Evolutionary conservation across 129 eudicot species (phyloP).

Genomic region (Cynara cardunculus): DNA sequence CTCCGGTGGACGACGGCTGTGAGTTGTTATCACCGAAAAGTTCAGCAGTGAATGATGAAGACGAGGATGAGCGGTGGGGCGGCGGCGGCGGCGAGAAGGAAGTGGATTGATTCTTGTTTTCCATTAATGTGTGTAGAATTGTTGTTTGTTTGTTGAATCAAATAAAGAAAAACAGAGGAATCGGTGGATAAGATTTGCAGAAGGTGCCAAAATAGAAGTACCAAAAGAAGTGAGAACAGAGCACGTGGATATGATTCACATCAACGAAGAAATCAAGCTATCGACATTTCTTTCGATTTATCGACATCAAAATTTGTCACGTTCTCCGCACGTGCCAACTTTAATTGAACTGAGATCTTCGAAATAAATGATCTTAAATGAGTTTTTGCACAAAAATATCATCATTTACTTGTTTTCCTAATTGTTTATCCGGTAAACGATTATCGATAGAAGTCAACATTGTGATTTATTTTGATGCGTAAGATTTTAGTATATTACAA

Average conservation of each 20-base stretch:
- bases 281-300: too few relatives aligned
- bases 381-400: too few relatives aligned
- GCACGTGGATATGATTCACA: slow-evolving; percentile 30
- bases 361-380: too few relatives aligned
- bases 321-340: too few relatives aligned
- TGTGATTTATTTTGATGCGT: too few relatives aligned
- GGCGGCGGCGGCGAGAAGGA: slow-evolving; percentile 4
- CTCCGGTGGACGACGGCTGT: slow-evolving; percentile 40
- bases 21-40: slow-evolving; percentile 48
- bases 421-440: too few relatives aligned
- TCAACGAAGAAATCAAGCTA: not conserved
- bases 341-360: too few relatives aligned
- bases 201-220: slow-evolving; percentile 32
- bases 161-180: slow-evolving; percentile 21
- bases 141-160: slow-evolving; percentile 10
- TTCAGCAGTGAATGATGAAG: slow-evolving; percentile 39
- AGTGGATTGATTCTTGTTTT: slow-evolving; percentile 30
- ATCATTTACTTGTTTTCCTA: too few relatives aligned
- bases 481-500: too few relatives aligned
- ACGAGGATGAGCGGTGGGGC: not conserved
- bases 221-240: slow-evolving; percentile 21
- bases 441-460: too few relatives aligned
- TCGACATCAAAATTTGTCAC: too few relatives aligned
- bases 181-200: slow-evolving; percentile 30
- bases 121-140: slow-evolving; percentile 20